phyloP scores from a whole-genome alignment of 208 protist genomes.

The Acanthamoeba sp. region DNA sequence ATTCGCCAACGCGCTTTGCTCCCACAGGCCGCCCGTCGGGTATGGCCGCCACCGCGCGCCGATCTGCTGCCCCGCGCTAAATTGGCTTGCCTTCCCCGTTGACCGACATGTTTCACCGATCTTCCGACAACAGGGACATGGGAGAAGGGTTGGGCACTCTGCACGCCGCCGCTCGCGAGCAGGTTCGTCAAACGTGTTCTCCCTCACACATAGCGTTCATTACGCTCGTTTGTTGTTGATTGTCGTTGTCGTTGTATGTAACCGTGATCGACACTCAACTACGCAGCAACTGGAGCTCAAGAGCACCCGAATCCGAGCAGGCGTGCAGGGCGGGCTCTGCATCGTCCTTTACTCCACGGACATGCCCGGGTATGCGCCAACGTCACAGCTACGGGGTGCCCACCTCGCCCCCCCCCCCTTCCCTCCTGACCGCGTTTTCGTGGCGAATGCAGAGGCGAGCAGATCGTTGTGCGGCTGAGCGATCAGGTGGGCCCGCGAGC shows the following conservation, averaged over 20 bases:
- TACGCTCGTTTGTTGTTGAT: neutral
- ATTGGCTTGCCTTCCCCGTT: too few species aligned
- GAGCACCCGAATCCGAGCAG: neutral
- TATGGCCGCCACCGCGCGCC: neutral
- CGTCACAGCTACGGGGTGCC: too few species aligned
- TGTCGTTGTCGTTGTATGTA: too few species aligned
- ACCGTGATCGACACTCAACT: neutral
- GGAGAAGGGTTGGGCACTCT: neutral
- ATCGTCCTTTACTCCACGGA: neutral
- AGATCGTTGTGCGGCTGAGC: slow-evolving; percentile 10
- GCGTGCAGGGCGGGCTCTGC: slow-evolving; percentile 55
- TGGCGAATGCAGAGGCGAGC: neutral
- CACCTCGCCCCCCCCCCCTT: neutral
- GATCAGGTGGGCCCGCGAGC: slow-evolving; percentile 30
- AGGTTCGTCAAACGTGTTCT: neutral
- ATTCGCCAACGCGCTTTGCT: neutral
- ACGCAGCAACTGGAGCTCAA: slow-evolving; percentile 2
- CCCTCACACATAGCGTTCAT: too few species aligned
- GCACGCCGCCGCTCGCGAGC: neutral
- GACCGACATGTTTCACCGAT: neutral
- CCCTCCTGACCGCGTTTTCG: neutral
- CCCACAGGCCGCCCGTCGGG: neutral
- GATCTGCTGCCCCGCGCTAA: too few species aligned
- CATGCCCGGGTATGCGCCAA: neutral
- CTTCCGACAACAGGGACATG: too few species aligned